Percentiles rank a stretch among this genome's conserved stretches.
These are phyloP conservation scores for Phytopythium litorale DNA, from an alignment of 352 stramenopile species.

Conservation along the genomic window DNA sequence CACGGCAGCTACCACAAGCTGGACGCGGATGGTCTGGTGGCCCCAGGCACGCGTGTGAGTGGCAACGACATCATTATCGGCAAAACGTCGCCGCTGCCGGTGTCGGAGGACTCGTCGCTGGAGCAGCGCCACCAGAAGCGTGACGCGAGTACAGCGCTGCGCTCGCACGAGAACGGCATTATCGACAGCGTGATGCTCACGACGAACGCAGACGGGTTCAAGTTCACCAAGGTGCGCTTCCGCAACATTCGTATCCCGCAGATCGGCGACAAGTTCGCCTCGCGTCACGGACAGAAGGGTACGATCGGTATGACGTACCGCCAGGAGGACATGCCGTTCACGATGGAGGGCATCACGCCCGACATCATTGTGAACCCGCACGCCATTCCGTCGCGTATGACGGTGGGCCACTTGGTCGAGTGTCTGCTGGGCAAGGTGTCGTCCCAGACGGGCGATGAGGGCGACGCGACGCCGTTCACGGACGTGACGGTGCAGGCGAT, in stretches of 20 bases:
- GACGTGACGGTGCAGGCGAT: conserved; percentile 98
- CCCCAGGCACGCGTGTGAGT: conserved; percentile 95
- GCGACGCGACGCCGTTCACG: conserved; percentile 99
- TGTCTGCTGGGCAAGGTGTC: conserved; percentile 99
- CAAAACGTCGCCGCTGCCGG: conserved; percentile 94
- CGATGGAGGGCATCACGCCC: conserved; percentile 96
- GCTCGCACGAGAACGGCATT: conserved; percentile 98
- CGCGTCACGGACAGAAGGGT: conserved; percentile 87
- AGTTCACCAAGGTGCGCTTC: conserved; percentile 97
- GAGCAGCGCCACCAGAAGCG: conserved; percentile 94
- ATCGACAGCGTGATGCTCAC: conserved; percentile 99
- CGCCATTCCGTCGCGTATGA: conserved; percentile 99
- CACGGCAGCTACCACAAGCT: conserved; percentile 98
- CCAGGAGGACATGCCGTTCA: conserved; percentile 99
- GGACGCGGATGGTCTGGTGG: conserved; percentile 97
- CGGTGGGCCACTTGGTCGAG: conserved; percentile 99
- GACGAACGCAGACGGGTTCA: conserved; percentile 96
- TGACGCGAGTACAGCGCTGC: conserved; percentile 96
- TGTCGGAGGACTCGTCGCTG: conserved; percentile 73
- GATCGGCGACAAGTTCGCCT: conserved; percentile 99
- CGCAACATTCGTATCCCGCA: conserved; percentile 98
- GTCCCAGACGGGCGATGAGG: conserved; percentile 95
- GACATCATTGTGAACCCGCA: conserved; percentile 99
- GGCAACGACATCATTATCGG: conserved; percentile 99
- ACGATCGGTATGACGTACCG: conserved; percentile 99